phyloP scores from a whole-genome alignment of 1,139 yeast species.

The Blastobotrys arbuscula region DNA sequence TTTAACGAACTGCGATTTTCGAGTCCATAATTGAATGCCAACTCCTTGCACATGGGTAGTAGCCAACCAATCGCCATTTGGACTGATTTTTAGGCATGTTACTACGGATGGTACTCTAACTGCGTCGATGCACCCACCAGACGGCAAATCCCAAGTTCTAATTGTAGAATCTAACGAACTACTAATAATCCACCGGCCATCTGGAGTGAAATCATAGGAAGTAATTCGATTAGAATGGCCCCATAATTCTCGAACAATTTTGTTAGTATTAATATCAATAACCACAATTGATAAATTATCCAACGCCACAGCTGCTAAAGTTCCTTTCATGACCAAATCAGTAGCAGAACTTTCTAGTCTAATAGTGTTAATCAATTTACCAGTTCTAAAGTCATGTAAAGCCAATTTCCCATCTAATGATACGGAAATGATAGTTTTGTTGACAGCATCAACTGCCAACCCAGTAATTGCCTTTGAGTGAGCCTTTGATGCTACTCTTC shows the following conservation, averaged over 20 bases:
- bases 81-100: conserved; percentile 75
- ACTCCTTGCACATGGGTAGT: conserved; percentile 89
- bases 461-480: conserved; percentile 87
- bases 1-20: conserved; percentile 70
- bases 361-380: conserved; percentile 62
- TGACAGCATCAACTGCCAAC: conserved; percentile 82
- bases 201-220: conserved; percentile 84
- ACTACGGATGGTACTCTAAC: conserved; percentile 72
- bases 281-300: conserved; percentile 85
- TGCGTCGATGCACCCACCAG: conserved; percentile 96
- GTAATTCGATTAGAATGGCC: conserved; percentile 92
- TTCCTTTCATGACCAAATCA: conserved; percentile 67
- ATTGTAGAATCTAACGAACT: conserved; percentile 81
- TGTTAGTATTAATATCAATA: conserved; percentile 74
- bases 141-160: conserved; percentile 96
- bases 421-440: conserved; percentile 75
- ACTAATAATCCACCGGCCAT: conserved; percentile 92
- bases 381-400: conserved; percentile 76
- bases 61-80: conserved; percentile 85
- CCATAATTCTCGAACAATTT: conserved; percentile 76
- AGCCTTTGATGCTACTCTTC: conserved; percentile 52
- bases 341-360: conserved; percentile 75
- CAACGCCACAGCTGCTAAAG: conserved; percentile 76
- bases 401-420: conserved; percentile 90
- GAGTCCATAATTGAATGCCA: conserved; percentile 91